Base-by-base conservation (phyloP, 768 basidiomycete genomes). In the Termitomyces sp. region DNA sequence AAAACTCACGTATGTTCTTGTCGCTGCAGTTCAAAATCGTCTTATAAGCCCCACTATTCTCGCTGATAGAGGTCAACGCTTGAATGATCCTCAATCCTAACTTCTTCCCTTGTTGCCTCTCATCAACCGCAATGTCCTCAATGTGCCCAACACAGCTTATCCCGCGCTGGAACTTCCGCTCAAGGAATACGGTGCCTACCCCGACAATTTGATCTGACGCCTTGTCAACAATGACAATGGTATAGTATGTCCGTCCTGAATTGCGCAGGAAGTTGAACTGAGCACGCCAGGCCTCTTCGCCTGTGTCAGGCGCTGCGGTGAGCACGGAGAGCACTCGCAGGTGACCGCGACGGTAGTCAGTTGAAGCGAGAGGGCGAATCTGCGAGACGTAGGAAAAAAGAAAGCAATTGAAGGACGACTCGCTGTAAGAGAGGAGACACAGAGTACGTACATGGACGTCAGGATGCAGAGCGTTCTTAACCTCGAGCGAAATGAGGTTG, bases 1-100 rank as follows among this genome's bases (percentile, higher is more conserved):
- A 47, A 59, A 85, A 95, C 72, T n/a, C 68, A 98, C 96, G 90
- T 60, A 95, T 88, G 64, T 99, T 99, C 53, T 80, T 78, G 59
- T 92, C 85, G 68, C 82, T 92, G 70, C 97, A 99, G 70, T 99
- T 96, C 68, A 99, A 74, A 64, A 99, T 98, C 16, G 95, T 95
- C 86, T 99, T 99, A 77, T 98, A 99, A 72, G 90, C 82, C 44
- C 95, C 86, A 59, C 77, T 74, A 60, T 70, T 75, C 82, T 95
- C 89, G 69, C 92, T 90, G 66, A 98, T 86, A 53, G 79, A 80
- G 2, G 89, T 91, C 64, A 98, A 79, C 5, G 91, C 89, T 63
- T 92, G 82, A 67, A 99, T 94, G 63, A 98, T 78, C 63, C 87
- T 81, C 73, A 91, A 71, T 0, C 97, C 97, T 31, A 99, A 80